Percentiles rank a stretch among this genome's conserved stretches.
phyloP scores from a whole-genome alignment of 2,329 filamentous ascomycete genomes.

The Colletotrichum spaethianum region DNA sequence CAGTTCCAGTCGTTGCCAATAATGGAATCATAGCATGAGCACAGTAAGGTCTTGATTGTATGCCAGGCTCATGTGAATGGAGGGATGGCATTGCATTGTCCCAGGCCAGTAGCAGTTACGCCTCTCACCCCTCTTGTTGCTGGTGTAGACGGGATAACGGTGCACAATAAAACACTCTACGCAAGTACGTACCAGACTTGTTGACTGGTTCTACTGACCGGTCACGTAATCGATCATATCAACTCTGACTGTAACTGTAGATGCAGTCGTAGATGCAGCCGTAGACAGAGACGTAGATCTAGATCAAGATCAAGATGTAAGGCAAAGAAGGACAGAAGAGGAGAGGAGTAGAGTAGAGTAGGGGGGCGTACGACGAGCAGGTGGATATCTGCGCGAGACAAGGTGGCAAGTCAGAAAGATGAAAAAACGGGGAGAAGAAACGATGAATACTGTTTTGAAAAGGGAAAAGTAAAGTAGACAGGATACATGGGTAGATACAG shows the following conservation, averaged over 20 bases:
- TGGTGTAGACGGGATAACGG: background rate
- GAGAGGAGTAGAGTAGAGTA: background rate
- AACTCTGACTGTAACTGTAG: background rate
- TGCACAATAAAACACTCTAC: background rate
- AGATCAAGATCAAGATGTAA: too few species aligned
- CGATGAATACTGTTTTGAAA: slow-evolving; percentile 2
- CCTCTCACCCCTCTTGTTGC: background rate
- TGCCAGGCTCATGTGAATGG: background rate
- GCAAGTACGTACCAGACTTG: slow-evolving; percentile 7
- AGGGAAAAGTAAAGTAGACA: background rate
- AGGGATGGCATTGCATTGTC: background rate
- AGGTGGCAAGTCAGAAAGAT: background rate
- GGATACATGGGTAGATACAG: background rate
- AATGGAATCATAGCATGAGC: background rate
- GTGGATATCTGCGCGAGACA: background rate
- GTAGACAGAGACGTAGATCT: background rate
- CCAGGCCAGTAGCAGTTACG: background rate
- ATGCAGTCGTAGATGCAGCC: background rate
- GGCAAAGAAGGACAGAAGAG: background rate
- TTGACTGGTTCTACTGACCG: background rate
- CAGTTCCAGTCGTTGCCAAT: background rate
- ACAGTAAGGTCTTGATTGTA: background rate
- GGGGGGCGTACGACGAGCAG: background rate
- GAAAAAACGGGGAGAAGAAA: background rate
- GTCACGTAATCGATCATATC: background rate